These are phyloP conservation scores for Gloeostereum incarnatum DNA, from an alignment of 768 basidiomycete species.

Conservation along the genomic window DNA sequence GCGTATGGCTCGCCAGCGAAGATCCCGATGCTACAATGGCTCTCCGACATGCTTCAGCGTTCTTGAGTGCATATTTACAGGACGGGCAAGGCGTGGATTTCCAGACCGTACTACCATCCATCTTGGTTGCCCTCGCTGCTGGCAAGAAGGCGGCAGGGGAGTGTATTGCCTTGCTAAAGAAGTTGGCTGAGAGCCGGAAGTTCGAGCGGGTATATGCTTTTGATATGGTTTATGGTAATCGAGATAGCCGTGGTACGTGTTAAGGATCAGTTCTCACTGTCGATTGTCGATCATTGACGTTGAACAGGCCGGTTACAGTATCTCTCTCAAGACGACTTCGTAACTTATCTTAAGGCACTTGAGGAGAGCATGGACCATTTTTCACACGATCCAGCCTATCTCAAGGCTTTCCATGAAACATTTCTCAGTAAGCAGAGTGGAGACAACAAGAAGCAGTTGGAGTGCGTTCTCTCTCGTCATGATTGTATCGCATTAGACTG, in stretches of 20 bases:
- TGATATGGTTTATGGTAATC: conserved; percentile 62
- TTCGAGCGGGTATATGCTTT: conserved; percentile 57
- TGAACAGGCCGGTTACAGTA: conserved; percentile 43
- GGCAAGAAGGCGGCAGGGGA: conserved; percentile 45
- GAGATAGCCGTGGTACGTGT: conserved; percentile 43
- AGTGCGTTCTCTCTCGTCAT: conserved; percentile 27
- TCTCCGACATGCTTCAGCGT: conserved; percentile 69
- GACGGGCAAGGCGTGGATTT: conserved; percentile 58
- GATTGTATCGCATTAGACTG: background rate
- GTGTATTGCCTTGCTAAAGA: conserved; percentile 40
- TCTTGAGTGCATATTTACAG: conserved; percentile 62
- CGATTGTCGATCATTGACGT: background rate
- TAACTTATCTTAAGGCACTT: conserved; percentile 46
- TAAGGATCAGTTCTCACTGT: background rate
- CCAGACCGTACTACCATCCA: conserved; percentile 65
- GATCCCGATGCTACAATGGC: conserved; percentile 33
- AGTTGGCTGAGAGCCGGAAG: conserved; percentile 27
- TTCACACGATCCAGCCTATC: conserved; percentile 45
- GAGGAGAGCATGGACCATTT: conserved; percentile 44
- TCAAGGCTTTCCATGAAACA: conserved; percentile 51
- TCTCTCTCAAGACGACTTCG: conserved; percentile 54
- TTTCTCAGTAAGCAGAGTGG: conserved; percentile 35
- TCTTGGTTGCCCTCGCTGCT: conserved; percentile 54
- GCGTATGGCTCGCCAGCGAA: conserved; percentile 41
- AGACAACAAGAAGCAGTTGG: conserved; percentile 46